Conservation (phyloP, 192 early-diverging fungal species). For the Allomyces macrogynus region DNA sequence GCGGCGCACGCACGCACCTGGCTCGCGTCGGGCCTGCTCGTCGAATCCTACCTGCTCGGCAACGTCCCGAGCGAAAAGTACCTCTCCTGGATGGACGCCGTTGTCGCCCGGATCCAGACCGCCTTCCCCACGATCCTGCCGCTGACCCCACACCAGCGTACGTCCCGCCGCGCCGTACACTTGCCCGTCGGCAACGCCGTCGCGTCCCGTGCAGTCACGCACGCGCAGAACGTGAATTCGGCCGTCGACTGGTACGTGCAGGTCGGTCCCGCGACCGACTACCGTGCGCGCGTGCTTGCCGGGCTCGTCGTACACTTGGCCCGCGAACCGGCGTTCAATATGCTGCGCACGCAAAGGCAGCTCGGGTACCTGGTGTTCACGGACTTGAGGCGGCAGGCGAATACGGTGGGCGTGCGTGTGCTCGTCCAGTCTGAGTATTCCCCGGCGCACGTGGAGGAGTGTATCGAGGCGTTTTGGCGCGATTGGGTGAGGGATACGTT, state of each 20-base stretch:
- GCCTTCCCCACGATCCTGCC: slow-evolving; percentile 31
- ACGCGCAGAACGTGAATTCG: slow-evolving; percentile 68
- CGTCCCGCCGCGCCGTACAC: slow-evolving; percentile 28
- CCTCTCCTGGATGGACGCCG: slow-evolving; percentile 29
- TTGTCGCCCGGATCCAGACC: slow-evolving; percentile 28
- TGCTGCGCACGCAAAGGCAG: slow-evolving; percentile 79
- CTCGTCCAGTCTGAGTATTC: slow-evolving; percentile 74
- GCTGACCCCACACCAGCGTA: slow-evolving; percentile 21
- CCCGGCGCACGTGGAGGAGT: slow-evolving; percentile 54
- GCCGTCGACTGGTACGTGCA: slow-evolving; percentile 70
- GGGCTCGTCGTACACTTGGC: slow-evolving; percentile 60
- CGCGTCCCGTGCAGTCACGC: slow-evolving; percentile 35
- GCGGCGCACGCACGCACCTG: slow-evolving; percentile 45
- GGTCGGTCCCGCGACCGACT: slow-evolving; percentile 48
- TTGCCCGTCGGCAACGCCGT: slow-evolving; percentile 28
- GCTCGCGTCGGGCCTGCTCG: slow-evolving; percentile 42
- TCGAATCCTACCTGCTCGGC: slow-evolving; percentile 74
- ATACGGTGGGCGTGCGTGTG: slow-evolving; percentile 53
- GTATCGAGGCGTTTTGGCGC: slow-evolving; percentile 58
- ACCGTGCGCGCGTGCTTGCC: slow-evolving; percentile 37
- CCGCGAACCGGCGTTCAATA: slow-evolving; percentile 79
- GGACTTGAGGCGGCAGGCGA: slow-evolving; percentile 49
- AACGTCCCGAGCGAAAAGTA: slow-evolving; percentile 57
- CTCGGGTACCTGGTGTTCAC: slow-evolving; percentile 58
- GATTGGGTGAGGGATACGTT: slow-evolving; percentile 1